Evolutionary conservation across 106 monocot genomes (phyloP), one percentile per base, ranked within the genome.

Genomic region (Acorus calamus): DNA sequence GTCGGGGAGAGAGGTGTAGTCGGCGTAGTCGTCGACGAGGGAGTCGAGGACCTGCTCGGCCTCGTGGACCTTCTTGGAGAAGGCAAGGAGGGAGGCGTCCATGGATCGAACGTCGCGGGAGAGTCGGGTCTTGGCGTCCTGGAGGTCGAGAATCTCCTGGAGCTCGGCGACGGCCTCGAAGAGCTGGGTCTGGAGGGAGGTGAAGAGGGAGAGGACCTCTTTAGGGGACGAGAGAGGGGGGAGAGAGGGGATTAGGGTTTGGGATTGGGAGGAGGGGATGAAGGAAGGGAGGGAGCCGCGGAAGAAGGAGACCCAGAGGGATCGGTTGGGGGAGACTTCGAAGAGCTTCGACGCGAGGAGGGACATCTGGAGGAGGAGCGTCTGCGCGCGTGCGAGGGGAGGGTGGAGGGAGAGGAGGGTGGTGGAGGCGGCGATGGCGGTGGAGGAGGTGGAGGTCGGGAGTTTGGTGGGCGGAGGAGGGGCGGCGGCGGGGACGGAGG

Each of bases 71-170:
- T 82, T 87, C 57, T 74, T 70, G 12, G 96, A 52, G 80, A 96
- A 91, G 61, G 75, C 12, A 45, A 82, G 80, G 49, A 96, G 78
- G 57, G 79, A 50, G 63, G 76, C 13, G 69, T 91, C 91, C 50
- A 45, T 61, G 55, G 73, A 42, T 7, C 62, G 70, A 60, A 84
- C 57, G 46, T 91, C 80, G 51, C 73, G 67, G 59, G 80, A 48
- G 56, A 88, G 55, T 61, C 71, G 76, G 51, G 2, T 14, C 3
- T 51, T 59, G 47, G 91, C 67, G 69, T 87, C 78, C 56, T 91
- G 84, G 55, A 96, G 91, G 61, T 87, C 83, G 59, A 87, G 87
- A 65, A 87, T 91, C 63, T 87, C 84, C 68, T 96, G 90, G 42
- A 96, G 74, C 66, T 96, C 78, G 49, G 87, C 73, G 57, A 96